These are phyloP conservation scores for Ceratobasidium sp. DNA, from an alignment of 1,284 basidiomycete species.

Conservation along the genomic window DNA sequence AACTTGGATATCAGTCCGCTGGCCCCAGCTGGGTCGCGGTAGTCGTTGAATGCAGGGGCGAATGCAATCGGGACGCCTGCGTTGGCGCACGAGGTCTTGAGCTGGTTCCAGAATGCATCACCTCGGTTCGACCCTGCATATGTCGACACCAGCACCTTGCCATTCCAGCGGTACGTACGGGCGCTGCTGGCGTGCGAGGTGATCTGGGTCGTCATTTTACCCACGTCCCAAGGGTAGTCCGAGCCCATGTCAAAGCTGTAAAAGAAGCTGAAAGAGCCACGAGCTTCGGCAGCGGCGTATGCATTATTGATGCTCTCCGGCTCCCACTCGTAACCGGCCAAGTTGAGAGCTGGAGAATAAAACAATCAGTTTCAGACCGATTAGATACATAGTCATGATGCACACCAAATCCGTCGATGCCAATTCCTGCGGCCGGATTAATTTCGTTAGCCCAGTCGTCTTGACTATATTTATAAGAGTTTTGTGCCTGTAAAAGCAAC, in stretches of 20 bases:
- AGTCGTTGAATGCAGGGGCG: constrained; percentile 54
- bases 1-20: constrained; percentile 50
- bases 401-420: constrained; percentile 53
- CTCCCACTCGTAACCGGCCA: constrained; percentile 49
- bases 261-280: constrained; percentile 52
- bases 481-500: constrained; percentile 47
- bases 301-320: constrained; percentile 51
- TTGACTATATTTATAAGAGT: constrained; percentile 50
- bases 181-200: constrained; percentile 49
- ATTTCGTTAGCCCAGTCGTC: constrained; percentile 52
- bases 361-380: background rate
- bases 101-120: constrained; percentile 51
- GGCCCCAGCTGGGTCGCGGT: constrained; percentile 51
- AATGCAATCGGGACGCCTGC: constrained; percentile 51
- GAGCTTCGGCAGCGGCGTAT: constrained; percentile 52
- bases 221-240: constrained; percentile 47
- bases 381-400: constrained; percentile 43
- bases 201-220: constrained; percentile 47
- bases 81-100: constrained; percentile 50
- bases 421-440: constrained; percentile 50
- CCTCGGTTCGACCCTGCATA: constrained; percentile 51
- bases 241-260: constrained; percentile 54
- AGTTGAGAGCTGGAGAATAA: constrained; percentile 16
- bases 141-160: constrained; percentile 53
- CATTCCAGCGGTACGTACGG: constrained; percentile 51